A percentile compares a stretch with the other conserved stretches of the same genome.
Conservation (phyloP, 2,329 filamentous ascomycete species). For the Penicillium thymicola region DNA sequence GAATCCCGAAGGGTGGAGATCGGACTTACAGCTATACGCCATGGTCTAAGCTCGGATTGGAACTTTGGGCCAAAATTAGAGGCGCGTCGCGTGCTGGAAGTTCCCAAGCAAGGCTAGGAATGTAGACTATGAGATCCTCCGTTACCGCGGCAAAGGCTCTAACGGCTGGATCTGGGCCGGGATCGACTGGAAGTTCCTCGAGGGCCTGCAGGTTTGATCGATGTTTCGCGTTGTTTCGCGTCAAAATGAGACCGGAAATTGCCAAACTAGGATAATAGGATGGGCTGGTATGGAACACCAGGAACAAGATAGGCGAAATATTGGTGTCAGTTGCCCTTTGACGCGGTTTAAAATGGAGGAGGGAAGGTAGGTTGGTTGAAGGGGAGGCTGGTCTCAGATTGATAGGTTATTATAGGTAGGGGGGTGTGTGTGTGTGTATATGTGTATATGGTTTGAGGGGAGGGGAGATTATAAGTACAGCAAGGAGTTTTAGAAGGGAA, state of each 20-base stretch:
- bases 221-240: conserved; percentile 12
- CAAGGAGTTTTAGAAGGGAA: conserved; percentile 5
- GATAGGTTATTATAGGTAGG: conserved; percentile 12
- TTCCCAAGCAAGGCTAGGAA: conserved; percentile 42
- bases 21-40: conserved; percentile 39
- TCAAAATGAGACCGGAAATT: conserved; percentile 1
- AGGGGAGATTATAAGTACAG: conserved; percentile 16
- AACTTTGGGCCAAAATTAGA: conserved; percentile 18
- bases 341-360: conserved; percentile 4
- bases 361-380: neutral
- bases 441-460: neutral
- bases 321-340: conserved; percentile 11
- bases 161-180: conserved; percentile 8
- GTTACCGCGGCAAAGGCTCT: conserved; percentile 31
- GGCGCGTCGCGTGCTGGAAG: conserved; percentile 38
- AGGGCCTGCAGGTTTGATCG: conserved; percentile 10
- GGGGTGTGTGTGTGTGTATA: neutral
- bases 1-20: conserved; percentile 30
- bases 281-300: conserved; percentile 16
- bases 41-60: conserved; percentile 31
- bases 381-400: conserved; percentile 25
- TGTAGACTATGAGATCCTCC: conserved; percentile 39
- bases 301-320: conserved; percentile 2
- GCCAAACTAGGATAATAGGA: conserved; percentile 2
- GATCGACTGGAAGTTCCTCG: conserved; percentile 13